A percentile compares a stretch with the other conserved stretches of the same genome.
Evolutionary conservation across 768 basidiomycete species (phyloP).

Genomic region (Myochromella boudieri): DNA sequence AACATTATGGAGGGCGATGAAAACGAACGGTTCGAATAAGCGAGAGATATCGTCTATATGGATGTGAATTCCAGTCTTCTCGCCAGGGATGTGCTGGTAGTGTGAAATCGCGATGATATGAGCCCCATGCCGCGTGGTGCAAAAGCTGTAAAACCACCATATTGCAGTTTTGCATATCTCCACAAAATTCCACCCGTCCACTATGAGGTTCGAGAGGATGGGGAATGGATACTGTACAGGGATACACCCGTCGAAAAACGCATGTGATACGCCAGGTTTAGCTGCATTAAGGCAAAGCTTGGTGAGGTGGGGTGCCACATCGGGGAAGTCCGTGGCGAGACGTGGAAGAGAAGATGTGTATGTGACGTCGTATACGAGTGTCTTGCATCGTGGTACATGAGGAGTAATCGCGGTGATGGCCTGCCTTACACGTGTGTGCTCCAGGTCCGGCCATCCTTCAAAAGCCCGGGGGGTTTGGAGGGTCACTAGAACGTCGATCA

Average conservation of each 20-base stretch:
- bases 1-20: no score
- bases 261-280: neutral
- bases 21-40: no score
- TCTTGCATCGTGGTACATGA: neutral
- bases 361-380: neutral
- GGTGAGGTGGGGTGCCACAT: neutral
- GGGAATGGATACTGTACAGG: neutral
- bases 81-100: no score
- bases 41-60: no score
- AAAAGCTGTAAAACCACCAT: neutral
- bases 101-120: no score
- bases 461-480: neutral
- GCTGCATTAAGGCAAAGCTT: neutral
- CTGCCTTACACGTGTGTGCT: neutral
- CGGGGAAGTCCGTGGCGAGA: conserved; percentile 1
- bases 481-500: neutral
- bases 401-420: neutral
- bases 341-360: conserved; percentile 3
- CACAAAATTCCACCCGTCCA: conserved; percentile 2
- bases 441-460: neutral
- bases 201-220: neutral
- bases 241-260: neutral
- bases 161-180: neutral
- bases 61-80: no score
- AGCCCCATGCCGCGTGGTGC: no score